phyloP scores from a whole-genome alignment of 306 rosid species.

The Datisca glomerata region DNA sequence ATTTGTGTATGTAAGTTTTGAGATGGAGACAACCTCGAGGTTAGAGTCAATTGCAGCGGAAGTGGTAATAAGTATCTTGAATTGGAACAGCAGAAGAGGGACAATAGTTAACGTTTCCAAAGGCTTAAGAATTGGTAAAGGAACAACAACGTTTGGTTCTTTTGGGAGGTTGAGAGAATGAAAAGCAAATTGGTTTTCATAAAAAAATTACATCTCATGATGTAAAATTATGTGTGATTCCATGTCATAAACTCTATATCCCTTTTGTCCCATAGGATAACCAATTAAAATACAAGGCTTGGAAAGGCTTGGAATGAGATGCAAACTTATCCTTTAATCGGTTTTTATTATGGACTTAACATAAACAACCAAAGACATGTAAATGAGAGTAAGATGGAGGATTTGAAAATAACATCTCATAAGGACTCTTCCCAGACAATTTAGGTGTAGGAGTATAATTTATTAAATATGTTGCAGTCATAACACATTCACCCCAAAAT shows the following conservation, averaged over 20 bases:
- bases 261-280: background rate
- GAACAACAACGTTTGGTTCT: background rate
- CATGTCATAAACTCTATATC: background rate
- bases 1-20: background rate
- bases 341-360: background rate
- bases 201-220: background rate
- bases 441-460: too few relatives aligned
- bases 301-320: background rate
- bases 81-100: background rate
- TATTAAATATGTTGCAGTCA: background rate
- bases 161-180: background rate
- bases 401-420: background rate
- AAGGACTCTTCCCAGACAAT: background rate
- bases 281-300: background rate
- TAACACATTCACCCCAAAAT: background rate
- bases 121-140: background rate
- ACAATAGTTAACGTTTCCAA: background rate
- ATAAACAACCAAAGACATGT: background rate
- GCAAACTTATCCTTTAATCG: background rate
- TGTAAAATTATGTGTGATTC: background rate
- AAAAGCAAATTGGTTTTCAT: background rate
- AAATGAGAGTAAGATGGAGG: background rate
- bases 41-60: background rate
- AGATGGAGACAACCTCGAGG: background rate
- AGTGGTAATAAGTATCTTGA: background rate